These are phyloP conservation scores for Tulasnella sp. DNA, from an alignment of 768 basidiomycete genomes.

Conservation along the genomic window DNA sequence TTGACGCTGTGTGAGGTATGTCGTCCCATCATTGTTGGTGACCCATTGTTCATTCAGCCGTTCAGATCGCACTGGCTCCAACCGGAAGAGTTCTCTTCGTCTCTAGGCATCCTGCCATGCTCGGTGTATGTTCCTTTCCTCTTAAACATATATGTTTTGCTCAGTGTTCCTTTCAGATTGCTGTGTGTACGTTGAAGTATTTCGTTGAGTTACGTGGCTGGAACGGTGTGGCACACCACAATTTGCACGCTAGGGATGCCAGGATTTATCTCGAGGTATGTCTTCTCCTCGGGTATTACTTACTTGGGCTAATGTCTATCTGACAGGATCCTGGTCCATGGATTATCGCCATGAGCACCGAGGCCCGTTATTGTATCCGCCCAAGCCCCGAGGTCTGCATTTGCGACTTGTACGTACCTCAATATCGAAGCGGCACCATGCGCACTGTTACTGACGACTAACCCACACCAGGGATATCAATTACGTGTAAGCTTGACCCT, in stretches of 20 bases:
- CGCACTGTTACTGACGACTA: not conserved
- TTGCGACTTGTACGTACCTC: conserved; percentile 58
- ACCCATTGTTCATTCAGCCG: not conserved
- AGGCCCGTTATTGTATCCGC: conserved; percentile 66
- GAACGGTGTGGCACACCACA: conserved; percentile 73
- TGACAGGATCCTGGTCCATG: conserved; percentile 77
- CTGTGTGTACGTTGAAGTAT: conserved; percentile 82
- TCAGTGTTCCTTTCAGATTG: conserved; percentile 39
- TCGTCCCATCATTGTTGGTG: not conserved
- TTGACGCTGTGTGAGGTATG: conserved; percentile 79
- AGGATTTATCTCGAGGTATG: conserved; percentile 71
- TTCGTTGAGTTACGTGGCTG: conserved; percentile 87
- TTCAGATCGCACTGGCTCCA: conserved; percentile 77
- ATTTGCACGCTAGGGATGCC: conserved; percentile 79
- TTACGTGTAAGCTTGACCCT: conserved; percentile 44
- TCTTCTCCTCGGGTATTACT: not conserved
- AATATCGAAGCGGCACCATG: not conserved
- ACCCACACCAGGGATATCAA: conserved; percentile 55
- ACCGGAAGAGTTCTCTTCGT: conserved; percentile 80
- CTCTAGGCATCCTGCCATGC: conserved; percentile 82
- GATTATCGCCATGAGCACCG: conserved; percentile 82
- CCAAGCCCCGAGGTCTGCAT: conserved; percentile 73
- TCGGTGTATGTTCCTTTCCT: conserved; percentile 43
- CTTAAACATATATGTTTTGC: not conserved
- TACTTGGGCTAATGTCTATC: not conserved